A percentile compares a stretch with the other conserved stretches of the same genome.
Evolutionary conservation across 169 alveolate genomes (phyloP).

Genomic region (Plasmodium gallinaceum): DNA sequence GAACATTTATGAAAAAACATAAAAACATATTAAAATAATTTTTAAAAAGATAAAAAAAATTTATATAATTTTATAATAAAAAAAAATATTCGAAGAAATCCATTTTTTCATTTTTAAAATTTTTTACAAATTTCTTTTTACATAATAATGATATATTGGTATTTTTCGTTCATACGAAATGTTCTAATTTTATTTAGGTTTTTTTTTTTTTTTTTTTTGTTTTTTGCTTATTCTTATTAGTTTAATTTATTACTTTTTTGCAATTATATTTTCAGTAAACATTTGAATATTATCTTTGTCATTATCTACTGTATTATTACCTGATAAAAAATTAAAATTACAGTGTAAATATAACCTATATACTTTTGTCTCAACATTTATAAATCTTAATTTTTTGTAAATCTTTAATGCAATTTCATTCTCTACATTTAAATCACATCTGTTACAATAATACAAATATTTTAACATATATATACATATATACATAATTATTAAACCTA

Average conservation of each 20-base stretch:
- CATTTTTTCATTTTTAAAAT: too few relatives aligned
- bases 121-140: too few relatives aligned
- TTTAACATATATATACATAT: slow-evolving; percentile 78
- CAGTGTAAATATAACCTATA: slow-evolving; percentile 77
- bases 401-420: slow-evolving; percentile 82
- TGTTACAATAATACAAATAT: slow-evolving; percentile 78
- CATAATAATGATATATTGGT: too few relatives aligned
- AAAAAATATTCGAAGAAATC: background rate
- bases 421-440: slow-evolving; percentile 81
- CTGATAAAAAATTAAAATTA: slow-evolving; percentile 44
- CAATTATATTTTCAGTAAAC: slow-evolving; percentile 14
- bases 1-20: too few relatives aligned
- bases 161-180: too few relatives aligned
- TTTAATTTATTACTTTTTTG: background rate
- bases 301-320: slow-evolving; percentile 18
- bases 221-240: background rate
- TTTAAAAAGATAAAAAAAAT: too few relatives aligned
- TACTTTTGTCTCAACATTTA: slow-evolving; percentile 71
- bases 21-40: too few relatives aligned
- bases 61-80: too few relatives aligned
- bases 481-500: slow-evolving; percentile 78
- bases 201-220: background rate
- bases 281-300: slow-evolving; percentile 31
- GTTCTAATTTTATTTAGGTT: too few relatives aligned
- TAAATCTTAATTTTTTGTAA: slow-evolving; percentile 81